Evolutionary conservation across 768 basidiomycete species (phyloP).

Genomic region (Boletus eberwhitei): DNA sequence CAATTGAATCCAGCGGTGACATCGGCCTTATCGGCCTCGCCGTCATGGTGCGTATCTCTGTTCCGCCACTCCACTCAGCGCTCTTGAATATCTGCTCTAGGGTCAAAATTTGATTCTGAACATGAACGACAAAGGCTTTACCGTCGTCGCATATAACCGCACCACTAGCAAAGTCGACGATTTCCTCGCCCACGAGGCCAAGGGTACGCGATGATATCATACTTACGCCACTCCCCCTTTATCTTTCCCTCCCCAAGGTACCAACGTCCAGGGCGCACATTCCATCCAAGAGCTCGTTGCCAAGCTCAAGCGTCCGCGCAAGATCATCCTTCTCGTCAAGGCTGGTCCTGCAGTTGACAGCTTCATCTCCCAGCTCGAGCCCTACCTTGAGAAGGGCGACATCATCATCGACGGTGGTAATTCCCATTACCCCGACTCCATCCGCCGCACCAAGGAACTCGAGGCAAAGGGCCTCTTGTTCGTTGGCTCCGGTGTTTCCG

Average conservation of each 20-base stretch:
- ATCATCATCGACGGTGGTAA: constrained; percentile 99
- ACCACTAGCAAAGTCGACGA: constrained; percentile 93
- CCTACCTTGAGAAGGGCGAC: constrained; percentile 90
- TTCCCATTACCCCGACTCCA: constrained; percentile 98
- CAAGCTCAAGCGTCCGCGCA: constrained; percentile 93
- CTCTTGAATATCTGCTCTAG: constrained; percentile 37
- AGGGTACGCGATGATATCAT: constrained; percentile 60
- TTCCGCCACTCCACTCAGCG: constrained; percentile 12
- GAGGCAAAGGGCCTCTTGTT: constrained; percentile 94
- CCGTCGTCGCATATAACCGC: constrained; percentile 95
- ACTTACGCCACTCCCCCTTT: constrained; percentile 14
- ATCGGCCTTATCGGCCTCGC: constrained; percentile 98
- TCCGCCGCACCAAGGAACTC: constrained; percentile 90
- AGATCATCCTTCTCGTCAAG: constrained; percentile 98
- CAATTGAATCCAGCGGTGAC: constrained; percentile 64
- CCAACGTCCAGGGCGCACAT: constrained; percentile 93
- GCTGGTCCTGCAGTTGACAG: constrained; percentile 94
- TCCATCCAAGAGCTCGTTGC: constrained; percentile 86
- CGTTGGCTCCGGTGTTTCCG: constrained; percentile 98
- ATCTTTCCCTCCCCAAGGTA: constrained; percentile 53
- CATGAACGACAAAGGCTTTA: constrained; percentile 99
- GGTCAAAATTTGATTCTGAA: constrained; percentile 97
- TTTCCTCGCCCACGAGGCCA: constrained; percentile 96
- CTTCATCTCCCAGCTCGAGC: constrained; percentile 88
- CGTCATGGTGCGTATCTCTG: constrained; percentile 75